These are phyloP conservation scores for Trametes cingulata DNA, from an alignment of 768 basidiomycete species.

Conservation along the genomic window DNA sequence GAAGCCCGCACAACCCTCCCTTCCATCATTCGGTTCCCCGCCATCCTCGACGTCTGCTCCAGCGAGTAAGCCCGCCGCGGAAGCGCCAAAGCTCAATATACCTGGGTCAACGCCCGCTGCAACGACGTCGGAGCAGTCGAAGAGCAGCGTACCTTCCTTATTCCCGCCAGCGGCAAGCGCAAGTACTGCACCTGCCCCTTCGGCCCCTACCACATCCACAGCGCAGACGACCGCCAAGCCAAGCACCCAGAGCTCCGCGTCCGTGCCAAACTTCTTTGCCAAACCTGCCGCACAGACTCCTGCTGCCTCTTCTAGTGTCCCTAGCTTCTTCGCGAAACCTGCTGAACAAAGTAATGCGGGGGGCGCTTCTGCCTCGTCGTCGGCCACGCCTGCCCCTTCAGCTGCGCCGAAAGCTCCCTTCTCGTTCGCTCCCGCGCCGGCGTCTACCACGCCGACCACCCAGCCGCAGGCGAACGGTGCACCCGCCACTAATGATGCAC, in stretches of 20 bases:
- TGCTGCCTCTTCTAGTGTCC: constrained; percentile 9
- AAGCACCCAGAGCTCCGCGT: constrained; percentile 16
- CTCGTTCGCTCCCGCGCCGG: constrained; percentile 1
- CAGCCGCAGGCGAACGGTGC: not conserved
- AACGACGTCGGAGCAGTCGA: constrained; percentile 14
- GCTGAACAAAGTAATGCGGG: constrained; percentile 14
- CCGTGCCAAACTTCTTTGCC: constrained; percentile 35
- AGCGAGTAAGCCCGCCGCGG: constrained; percentile 28
- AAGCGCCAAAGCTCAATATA: not conserved
- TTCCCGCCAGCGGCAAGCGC: too few relatives aligned
- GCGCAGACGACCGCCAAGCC: not conserved
- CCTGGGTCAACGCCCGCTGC: constrained; percentile 11
- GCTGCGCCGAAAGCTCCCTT: constrained; percentile 14
- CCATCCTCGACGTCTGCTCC: constrained; percentile 18
- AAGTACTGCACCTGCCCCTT: too few relatives aligned
- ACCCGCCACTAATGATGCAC: not conserved
- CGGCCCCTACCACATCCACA: constrained; percentile 20
- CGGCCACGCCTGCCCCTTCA: constrained; percentile 10
- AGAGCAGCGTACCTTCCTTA: constrained; percentile 7
- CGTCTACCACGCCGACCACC: not conserved
- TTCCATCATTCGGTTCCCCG: constrained; percentile 6
- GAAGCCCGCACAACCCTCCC: not conserved
- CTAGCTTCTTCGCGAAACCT: constrained; percentile 37
- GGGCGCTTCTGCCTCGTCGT: constrained; percentile 5
- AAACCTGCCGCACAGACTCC: constrained; percentile 28